Evolutionary conservation across 345 rosid genomes (phyloP).

Genomic region (Salix exigua): DNA sequence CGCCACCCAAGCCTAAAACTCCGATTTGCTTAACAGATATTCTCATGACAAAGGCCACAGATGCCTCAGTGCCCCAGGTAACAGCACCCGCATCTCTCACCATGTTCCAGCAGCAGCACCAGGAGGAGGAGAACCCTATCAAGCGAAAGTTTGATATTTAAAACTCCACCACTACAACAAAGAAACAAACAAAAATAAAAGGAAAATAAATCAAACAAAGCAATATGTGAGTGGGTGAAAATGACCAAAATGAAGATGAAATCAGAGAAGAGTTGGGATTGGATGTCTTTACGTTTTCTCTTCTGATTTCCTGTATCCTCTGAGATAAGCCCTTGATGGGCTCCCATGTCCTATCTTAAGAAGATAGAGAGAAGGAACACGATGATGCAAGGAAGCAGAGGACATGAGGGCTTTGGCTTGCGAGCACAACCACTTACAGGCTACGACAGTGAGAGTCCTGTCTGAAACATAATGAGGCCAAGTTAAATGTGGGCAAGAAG

Average conservation of each 20-base stretch:
- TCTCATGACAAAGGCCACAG: neutral
- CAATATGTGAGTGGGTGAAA: neutral
- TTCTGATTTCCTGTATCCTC: neutral
- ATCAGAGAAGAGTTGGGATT: neutral
- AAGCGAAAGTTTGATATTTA: neutral
- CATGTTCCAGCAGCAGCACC: neutral
- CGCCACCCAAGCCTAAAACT: neutral
- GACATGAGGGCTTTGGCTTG: neutral
- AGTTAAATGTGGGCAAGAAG: neutral
- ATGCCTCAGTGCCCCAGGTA: neutral
- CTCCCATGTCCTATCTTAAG: conserved; percentile 3
- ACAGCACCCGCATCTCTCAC: conserved; percentile 4
- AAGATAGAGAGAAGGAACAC: neutral
- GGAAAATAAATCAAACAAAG: neutral
- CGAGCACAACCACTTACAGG: neutral
- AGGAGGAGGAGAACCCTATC: neutral
- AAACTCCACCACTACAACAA: neutral
- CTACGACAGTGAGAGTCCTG: neutral
- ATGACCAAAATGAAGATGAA: neutral
- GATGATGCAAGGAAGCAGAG: neutral
- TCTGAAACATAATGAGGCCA: neutral
- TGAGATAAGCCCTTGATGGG: neutral
- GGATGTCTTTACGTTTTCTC: neutral
- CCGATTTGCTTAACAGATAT: conserved; percentile 3
- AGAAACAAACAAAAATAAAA: neutral